Evolutionary conservation across 768 basidiomycete species (phyloP).

Genomic region (Phlegmacium glaucopus): DNA sequence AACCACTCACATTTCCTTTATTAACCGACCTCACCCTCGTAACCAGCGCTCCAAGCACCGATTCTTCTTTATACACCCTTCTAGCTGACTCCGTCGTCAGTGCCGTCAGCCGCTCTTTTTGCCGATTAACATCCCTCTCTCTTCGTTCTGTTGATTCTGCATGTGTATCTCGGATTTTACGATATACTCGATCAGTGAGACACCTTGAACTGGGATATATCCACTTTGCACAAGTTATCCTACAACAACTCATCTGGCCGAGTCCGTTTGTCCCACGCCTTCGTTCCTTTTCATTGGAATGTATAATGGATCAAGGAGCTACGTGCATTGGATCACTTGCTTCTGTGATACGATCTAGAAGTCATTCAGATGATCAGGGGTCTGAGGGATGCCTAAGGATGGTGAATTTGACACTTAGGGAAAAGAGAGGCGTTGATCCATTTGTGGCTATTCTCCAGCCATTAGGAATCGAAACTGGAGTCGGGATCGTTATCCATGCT

Average conservation of each 20-base stretch:
- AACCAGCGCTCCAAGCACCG: neutral
- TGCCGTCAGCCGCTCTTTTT: constrained; percentile 7
- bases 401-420: too few relatives aligned
- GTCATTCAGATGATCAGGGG: too few relatives aligned
- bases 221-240: neutral
- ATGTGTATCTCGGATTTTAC: constrained; percentile 6
- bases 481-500: too few relatives aligned
- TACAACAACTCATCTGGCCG: neutral
- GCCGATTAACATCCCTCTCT: constrained; percentile 5
- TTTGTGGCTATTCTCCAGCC: too few relatives aligned
- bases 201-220: constrained; percentile 6
- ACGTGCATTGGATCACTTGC: too few relatives aligned
- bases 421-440: too few relatives aligned
- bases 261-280: too few relatives aligned
- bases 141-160: constrained; percentile 4
- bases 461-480: too few relatives aligned
- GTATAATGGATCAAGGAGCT: too few relatives aligned
- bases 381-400: too few relatives aligned
- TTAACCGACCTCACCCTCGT: constrained; percentile 1
- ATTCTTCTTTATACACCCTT: neutral
- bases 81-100: constrained; percentile 2
- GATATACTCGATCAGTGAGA: neutral
- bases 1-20: constrained; percentile 6
- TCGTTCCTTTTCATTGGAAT: too few relatives aligned
- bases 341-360: too few relatives aligned